A percentile compares a stretch with the other conserved stretches of the same genome.
Evolutionary conservation across 2,329 filamentous ascomycete genomes (phyloP).

Genomic region (Pseudocercospora ulei): DNA sequence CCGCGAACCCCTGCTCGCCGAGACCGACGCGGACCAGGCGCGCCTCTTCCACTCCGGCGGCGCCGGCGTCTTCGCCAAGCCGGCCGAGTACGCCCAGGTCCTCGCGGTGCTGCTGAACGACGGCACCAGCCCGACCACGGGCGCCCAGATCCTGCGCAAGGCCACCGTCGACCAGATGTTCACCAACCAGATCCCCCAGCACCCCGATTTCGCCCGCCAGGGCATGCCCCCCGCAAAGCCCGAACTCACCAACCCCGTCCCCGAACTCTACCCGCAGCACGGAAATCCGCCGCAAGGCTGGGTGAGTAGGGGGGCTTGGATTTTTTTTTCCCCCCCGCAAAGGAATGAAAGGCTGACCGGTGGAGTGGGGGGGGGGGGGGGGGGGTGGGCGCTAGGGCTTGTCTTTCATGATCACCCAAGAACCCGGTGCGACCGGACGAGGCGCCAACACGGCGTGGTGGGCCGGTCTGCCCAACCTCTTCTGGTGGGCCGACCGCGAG

Average conservation of each 20-base stretch:
- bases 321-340: too few relatives aligned
- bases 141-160: conserved; percentile 46
- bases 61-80: conserved; percentile 51
- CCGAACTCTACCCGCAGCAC: conserved; percentile 34
- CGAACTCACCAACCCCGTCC: conserved; percentile 33
- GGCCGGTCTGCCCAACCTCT: conserved; percentile 32
- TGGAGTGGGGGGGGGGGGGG: too few relatives aligned
- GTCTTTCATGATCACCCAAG: conserved; percentile 33
- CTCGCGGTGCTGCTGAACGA: conserved; percentile 55
- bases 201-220: conserved; percentile 34
- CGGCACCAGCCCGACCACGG: conserved; percentile 51
- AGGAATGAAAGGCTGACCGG: too few relatives aligned
- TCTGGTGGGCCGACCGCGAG: conserved; percentile 31
- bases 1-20: conserved; percentile 41
- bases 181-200: conserved; percentile 35
- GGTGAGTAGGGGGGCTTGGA: too few relatives aligned
- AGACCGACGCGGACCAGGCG: conserved; percentile 39
- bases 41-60: conserved; percentile 52
- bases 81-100: conserved; percentile 54
- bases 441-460: conserved; percentile 34
- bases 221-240: conserved; percentile 32
- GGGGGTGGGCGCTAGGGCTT: too few relatives aligned
- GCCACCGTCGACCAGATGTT: conserved; percentile 56
- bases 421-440: conserved; percentile 33
- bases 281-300: conserved; percentile 54